phyloP scores from a whole-genome alignment of 768 basidiomycete genomes.

The Calvatia gigantea region DNA sequence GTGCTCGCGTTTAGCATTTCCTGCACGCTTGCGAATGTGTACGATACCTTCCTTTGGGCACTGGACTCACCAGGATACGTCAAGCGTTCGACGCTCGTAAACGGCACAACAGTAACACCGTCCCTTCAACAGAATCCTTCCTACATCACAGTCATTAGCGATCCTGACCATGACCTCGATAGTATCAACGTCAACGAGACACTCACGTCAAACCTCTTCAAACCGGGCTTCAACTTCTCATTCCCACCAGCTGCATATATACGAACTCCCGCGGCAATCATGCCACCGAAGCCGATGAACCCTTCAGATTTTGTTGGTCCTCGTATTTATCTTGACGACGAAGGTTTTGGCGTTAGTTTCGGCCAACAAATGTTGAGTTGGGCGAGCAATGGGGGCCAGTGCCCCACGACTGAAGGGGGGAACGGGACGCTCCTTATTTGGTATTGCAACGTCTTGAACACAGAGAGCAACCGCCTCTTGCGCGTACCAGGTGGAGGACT shows the following conservation, averaged over 20 bases:
- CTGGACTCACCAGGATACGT: conserved; percentile 20
- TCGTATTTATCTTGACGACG: conserved; percentile 19
- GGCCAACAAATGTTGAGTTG: not conserved
- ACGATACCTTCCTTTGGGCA: conserved; percentile 20
- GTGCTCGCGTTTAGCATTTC: conserved; percentile 13
- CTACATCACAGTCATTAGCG: conserved; percentile 14
- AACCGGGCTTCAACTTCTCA: conserved; percentile 17
- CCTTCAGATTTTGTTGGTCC: conserved; percentile 1
- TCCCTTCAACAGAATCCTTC: conserved; percentile 13
- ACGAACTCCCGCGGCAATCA: not conserved
- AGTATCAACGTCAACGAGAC: conserved; percentile 16
- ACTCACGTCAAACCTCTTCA: conserved; percentile 15
- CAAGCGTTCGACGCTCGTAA: conserved; percentile 1
- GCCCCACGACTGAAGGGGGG: not conserved
- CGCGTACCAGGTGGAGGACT: conserved; percentile 10
- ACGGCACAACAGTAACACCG: not conserved
- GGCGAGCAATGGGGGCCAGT: not conserved
- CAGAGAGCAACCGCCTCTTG: conserved; percentile 6
- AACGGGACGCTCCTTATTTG: not conserved
- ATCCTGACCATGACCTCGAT: conserved; percentile 10
- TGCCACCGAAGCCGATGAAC: conserved; percentile 2
- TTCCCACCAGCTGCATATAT: conserved; percentile 10
- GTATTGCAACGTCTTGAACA: conserved; percentile 12
- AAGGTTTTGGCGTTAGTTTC: conserved; percentile 17
- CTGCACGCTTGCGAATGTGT: conserved; percentile 12